These are phyloP conservation scores for Carex myosuroides DNA, from an alignment of 176 grass and related monocot species.

Conservation along the genomic window DNA sequence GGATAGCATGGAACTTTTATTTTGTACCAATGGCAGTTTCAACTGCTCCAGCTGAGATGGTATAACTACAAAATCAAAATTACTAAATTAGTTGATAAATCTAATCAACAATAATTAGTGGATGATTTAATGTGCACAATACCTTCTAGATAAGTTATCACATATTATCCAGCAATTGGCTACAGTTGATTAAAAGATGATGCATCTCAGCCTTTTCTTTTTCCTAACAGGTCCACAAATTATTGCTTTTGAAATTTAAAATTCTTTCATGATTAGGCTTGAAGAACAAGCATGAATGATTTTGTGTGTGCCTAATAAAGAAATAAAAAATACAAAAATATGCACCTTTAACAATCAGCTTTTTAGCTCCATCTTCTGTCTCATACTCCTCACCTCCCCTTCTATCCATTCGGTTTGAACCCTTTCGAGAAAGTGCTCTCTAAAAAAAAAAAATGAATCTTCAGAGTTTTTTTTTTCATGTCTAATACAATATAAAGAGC, in stretches of 20 bases:
- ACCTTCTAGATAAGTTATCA: background rate
- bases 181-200: constrained; percentile 1
- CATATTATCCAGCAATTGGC: background rate
- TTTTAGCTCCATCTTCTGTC: constrained; percentile 54
- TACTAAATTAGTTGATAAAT: background rate
- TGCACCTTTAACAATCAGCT: constrained; percentile 72
- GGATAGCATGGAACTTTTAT: constrained; percentile 33
- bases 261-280: constrained; percentile 11
- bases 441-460: constrained; percentile 20
- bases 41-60: constrained; percentile 72
- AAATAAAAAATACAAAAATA: background rate
- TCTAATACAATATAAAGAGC: background rate
- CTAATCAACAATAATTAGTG: background rate
- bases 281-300: constrained; percentile 5
- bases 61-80: constrained; percentile 40
- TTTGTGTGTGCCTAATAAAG: background rate
- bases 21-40: constrained; percentile 48
- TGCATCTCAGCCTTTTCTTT: background rate
- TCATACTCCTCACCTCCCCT: constrained; percentile 62
- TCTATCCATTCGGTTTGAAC: constrained; percentile 65
- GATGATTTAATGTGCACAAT: background rate
- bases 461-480: background rate
- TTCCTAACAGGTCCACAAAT: background rate
- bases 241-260: constrained; percentile 5
- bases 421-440: constrained; percentile 86